Conservation (phyloP, 768 basidiomycete species). For the Russula abietina region DNA sequence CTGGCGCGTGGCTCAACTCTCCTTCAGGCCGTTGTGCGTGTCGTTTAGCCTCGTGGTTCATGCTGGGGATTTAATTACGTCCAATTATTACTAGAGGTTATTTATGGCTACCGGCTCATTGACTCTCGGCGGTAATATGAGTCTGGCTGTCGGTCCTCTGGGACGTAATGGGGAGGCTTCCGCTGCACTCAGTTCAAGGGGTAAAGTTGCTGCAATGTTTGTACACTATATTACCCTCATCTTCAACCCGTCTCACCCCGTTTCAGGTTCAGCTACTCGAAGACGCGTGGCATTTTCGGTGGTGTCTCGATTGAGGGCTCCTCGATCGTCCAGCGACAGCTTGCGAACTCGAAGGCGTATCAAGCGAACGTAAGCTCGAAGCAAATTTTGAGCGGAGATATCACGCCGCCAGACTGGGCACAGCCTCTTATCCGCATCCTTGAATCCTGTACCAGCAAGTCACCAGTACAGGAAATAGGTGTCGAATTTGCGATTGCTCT, state of each 20-base stretch:
- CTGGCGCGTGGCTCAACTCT: neutral
- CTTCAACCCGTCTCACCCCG: conserved; percentile 5
- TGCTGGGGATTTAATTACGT: neutral
- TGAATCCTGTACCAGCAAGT: conserved; percentile 58
- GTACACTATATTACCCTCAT: conserved; percentile 16
- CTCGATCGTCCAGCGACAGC: conserved; percentile 88
- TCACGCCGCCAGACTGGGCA: conserved; percentile 77
- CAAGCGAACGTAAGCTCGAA: conserved; percentile 64
- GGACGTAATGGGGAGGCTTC: conserved; percentile 93
- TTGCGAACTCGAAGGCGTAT: conserved; percentile 85
- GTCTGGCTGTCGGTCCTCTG: conserved; percentile 83
- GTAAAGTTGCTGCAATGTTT: conserved; percentile 88
- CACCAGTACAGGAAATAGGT: conserved; percentile 50
- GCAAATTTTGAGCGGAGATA: conserved; percentile 69
- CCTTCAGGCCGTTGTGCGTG: conserved; percentile 59
- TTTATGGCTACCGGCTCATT: conserved; percentile 95
- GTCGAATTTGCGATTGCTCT: conserved; percentile 68
- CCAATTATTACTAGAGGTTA: conserved; percentile 43
- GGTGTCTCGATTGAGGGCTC: conserved; percentile 89
- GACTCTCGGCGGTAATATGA: conserved; percentile 86
- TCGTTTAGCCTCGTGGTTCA: neutral
- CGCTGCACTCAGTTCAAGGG: conserved; percentile 75
- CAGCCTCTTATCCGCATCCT: conserved; percentile 66
- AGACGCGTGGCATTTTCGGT: conserved; percentile 90
- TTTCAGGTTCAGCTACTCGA: conserved; percentile 80